Conservation (phyloP, 2,329 filamentous ascomycete genomes). For the Arthrobotrys sinensis region DNA sequence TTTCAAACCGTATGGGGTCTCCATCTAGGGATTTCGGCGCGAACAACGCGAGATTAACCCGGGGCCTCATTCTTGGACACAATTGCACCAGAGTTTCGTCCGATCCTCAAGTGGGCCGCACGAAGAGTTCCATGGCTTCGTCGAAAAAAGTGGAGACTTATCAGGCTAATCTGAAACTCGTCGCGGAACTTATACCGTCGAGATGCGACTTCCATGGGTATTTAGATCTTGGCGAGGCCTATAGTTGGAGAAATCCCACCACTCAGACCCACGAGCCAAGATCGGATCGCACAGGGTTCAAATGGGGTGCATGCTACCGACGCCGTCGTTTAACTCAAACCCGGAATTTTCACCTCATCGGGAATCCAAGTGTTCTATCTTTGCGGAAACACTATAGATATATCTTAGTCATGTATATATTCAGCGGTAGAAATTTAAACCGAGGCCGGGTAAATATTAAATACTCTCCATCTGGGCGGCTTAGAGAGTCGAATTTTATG, state of each 20-base stretch:
- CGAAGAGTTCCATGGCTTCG: slow-evolving; percentile 11
- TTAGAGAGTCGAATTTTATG: background rate
- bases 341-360: background rate
- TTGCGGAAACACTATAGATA: background rate
- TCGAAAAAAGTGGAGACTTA: background rate
- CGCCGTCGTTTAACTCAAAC: slow-evolving; percentile 13
- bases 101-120: background rate
- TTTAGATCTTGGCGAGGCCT: slow-evolving; percentile 37
- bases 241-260: slow-evolving; percentile 36
- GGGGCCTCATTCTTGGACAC: slow-evolving; percentile 12
- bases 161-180: slow-evolving; percentile 40
- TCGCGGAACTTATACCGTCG: slow-evolving; percentile 6
- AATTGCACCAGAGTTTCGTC: slow-evolving; percentile 29
- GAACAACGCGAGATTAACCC: slow-evolving; percentile 28
- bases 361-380: background rate
- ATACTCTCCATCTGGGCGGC: background rate
- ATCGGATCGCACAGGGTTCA: slow-evolving; percentile 1
- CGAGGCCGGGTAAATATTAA: slow-evolving; percentile 18
- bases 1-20: slow-evolving; percentile 6
- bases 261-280: slow-evolving; percentile 39
- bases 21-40: slow-evolving; percentile 44
- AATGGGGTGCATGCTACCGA: slow-evolving; percentile 5
- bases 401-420: background rate
- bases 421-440: slow-evolving; percentile 11
- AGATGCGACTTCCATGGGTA: slow-evolving; percentile 1